Base-by-base conservation (phyloP, 371 early-diverging fungal species). In the Apophysomyces ossiformis region DNA sequence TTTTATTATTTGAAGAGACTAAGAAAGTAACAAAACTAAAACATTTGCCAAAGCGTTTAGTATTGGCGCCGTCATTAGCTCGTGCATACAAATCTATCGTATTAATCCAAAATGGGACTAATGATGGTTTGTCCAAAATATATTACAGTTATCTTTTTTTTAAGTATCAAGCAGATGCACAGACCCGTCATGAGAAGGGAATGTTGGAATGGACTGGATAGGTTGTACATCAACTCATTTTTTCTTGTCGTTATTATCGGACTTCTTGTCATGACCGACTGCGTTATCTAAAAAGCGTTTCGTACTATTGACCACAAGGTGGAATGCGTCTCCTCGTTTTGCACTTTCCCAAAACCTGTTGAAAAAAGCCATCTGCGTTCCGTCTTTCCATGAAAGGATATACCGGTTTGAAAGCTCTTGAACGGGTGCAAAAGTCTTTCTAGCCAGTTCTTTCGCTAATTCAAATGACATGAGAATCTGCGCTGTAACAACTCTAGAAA, bases 311-410 rank as follows among this genome's bases (percentile, higher is more conserved):
- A 65, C 57, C 9, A 72, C 59, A 6, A 68, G 63, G 35, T 35
- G 56, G n/a, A 72, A 72, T 0, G 68, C 72, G 46, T 72, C 72
- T 15, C 72, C 72, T 15, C 72, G 62, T 59, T 60, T 58, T 43
- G 63, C 68, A 46, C 54, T 72, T 46, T 72, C 72, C 62, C 59
- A 72, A 58, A 72, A 72, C 9, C 66, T 37, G 4, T 58, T 26
- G 32, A 72, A 61, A 37, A 72, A 72, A 5, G 61, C 54, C 8
- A 37, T 39, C 59, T 72, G 72, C 0, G 72, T 68, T 4, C 72
- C 72, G 47, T 72, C 72, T 60, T 72, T 47, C 72, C 72, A 72
- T n/a, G 72, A 68, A 38, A 58, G 57, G 44, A 68, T 59, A 16
- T 68, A 72, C 0, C 72, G 68, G 39, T 60, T 60, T 9, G 66